These are phyloP conservation scores for Thymus mandschuricus DNA, from an alignment of 257 asterid genomes.

Conservation along the genomic window DNA sequence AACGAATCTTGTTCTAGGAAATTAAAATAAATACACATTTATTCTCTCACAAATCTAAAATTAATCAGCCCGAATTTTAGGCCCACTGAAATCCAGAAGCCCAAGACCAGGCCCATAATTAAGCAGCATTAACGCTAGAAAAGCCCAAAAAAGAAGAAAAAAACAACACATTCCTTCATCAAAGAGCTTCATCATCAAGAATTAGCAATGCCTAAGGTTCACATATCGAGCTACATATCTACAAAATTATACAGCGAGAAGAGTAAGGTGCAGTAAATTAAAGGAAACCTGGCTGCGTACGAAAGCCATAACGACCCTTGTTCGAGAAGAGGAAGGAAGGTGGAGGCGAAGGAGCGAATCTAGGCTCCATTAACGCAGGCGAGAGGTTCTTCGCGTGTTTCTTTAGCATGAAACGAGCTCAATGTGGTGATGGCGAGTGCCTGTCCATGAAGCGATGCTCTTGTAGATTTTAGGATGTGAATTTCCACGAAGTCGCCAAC, in stretches of 20 bases:
- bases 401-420: constrained; percentile 59
- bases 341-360: constrained; percentile 23
- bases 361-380: constrained; percentile 51
- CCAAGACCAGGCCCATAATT: too few species aligned
- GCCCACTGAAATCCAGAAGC: too few species aligned
- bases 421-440: constrained; percentile 70
- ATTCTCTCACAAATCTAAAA: too few species aligned
- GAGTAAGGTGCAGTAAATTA: background rate
- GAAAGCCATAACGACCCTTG: background rate
- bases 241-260: constrained; percentile 3
- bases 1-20: background rate
- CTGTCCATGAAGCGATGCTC: constrained; percentile 86
- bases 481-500: constrained; percentile 87
- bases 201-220: background rate
- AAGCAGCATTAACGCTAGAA: too few species aligned
- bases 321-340: background rate
- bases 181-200: background rate
- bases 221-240: constrained; percentile 15
- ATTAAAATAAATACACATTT: too few species aligned
- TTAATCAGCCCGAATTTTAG: too few species aligned
- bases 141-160: too few species aligned
- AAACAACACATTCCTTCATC: too few species aligned
- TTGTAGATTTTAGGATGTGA: constrained; percentile 62
- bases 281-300: too few species aligned
- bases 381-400: constrained; percentile 44